These are phyloP conservation scores for Penicillium nordicum DNA, from an alignment of 2,329 filamentous ascomycete genomes.

Conservation along the genomic window DNA sequence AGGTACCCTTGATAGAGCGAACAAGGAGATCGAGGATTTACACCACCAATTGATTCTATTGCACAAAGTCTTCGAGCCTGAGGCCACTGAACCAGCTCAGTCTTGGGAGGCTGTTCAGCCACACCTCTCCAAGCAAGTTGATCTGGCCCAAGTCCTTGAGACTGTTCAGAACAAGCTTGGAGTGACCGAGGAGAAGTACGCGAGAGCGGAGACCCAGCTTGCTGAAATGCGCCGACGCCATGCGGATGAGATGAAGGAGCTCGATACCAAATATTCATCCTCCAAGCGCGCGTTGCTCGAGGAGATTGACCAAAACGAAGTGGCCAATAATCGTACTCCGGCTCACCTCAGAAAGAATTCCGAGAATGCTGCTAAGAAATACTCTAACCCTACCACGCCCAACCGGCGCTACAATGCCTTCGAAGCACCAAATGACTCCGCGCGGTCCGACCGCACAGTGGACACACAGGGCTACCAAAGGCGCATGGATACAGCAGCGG, in stretches of 20 bases:
- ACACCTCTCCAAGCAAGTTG: slow-evolving; percentile 64
- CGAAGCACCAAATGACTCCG: slow-evolving; percentile 66
- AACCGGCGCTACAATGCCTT: slow-evolving; percentile 67
- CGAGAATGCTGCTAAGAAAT: slow-evolving; percentile 56
- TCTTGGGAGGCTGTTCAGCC: slow-evolving; percentile 67
- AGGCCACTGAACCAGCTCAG: slow-evolving; percentile 62
- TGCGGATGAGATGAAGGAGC: slow-evolving; percentile 66
- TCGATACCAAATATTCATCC: slow-evolving; percentile 59
- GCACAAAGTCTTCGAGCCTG: slow-evolving; percentile 83
- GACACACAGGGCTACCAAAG: slow-evolving; percentile 83
- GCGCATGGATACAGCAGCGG: slow-evolving; percentile 83
- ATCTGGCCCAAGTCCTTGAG: slow-evolving; percentile 81
- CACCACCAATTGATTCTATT: slow-evolving; percentile 75
- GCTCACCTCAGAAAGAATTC: slow-evolving; percentile 63
- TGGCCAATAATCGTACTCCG: slow-evolving; percentile 68
- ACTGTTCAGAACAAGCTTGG: slow-evolving; percentile 84
- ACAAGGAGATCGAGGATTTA: slow-evolving; percentile 76
- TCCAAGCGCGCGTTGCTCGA: slow-evolving; percentile 74
- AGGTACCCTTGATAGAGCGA: slow-evolving; percentile 70
- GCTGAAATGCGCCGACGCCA: slow-evolving; percentile 72
- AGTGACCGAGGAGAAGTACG: slow-evolving; percentile 74
- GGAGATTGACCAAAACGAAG: slow-evolving; percentile 82
- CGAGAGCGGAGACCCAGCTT: slow-evolving; percentile 78
- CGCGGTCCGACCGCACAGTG: slow-evolving; percentile 76
- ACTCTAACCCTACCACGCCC: slow-evolving; percentile 74